Conservation (phyloP, 345 rosid genomes). For the Fremontodendron californicum region DNA sequence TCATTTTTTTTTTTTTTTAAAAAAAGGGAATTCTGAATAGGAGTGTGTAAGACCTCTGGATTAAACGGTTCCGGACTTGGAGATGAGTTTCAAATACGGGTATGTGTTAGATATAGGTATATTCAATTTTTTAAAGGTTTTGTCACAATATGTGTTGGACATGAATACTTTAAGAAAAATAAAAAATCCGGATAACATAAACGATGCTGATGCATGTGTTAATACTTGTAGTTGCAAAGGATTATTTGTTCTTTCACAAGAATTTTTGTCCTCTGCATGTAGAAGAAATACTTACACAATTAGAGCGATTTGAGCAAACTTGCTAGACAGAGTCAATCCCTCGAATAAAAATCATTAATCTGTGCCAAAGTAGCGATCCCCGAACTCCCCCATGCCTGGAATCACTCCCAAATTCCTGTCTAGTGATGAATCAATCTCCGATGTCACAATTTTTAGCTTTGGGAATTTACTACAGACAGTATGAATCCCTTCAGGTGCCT, state of each 20-base stretch:
- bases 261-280: background rate
- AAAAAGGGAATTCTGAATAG: background rate
- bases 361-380: slow-evolving; percentile 87
- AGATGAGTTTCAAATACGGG: too few species aligned
- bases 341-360: slow-evolving; percentile 5
- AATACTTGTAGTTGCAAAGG: background rate
- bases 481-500: slow-evolving; percentile 95
- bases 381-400: slow-evolving; percentile 91
- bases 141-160: too few species aligned
- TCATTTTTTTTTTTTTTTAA: too few species aligned
- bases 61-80: too few species aligned
- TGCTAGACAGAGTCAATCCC: background rate
- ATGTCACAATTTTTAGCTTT: slow-evolving; percentile 77
- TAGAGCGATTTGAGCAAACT: background rate
- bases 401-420: slow-evolving; percentile 53
- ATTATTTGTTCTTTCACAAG: background rate
- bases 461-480: slow-evolving; percentile 72
- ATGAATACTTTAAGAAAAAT: too few species aligned
- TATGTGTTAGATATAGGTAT: too few species aligned
- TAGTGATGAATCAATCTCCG: slow-evolving; percentile 72
- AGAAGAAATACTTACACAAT: background rate
- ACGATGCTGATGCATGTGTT: too few species aligned
- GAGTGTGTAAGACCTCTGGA: background rate
- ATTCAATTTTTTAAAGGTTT: too few species aligned
- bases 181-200: too few species aligned